These are phyloP conservation scores for Macrophomina phaseolina DNA, from an alignment of 2,329 filamentous ascomycete genomes.

Conservation along the genomic window DNA sequence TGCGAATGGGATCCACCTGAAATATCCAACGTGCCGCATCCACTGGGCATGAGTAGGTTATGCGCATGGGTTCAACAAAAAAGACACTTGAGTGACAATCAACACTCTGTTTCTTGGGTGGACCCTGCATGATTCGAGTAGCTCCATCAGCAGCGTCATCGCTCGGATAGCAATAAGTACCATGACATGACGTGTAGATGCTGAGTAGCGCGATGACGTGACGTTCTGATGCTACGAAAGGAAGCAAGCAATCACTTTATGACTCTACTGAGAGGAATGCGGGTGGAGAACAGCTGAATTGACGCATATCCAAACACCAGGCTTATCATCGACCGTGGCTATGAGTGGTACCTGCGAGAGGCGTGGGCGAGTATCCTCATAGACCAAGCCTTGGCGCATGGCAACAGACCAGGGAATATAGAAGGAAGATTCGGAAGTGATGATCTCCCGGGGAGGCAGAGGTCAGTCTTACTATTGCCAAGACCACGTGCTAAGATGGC, in stretches of 20 bases:
- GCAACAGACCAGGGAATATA: background rate
- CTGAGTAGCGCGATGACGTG: background rate
- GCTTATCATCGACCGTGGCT: background rate
- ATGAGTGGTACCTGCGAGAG: background rate
- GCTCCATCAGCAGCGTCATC: background rate
- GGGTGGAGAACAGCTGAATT: background rate
- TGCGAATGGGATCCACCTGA: background rate
- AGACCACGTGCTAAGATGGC: background rate
- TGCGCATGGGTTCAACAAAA: slow-evolving; percentile 1
- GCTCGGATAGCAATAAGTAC: background rate
- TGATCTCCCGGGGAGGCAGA: slow-evolving; percentile 1
- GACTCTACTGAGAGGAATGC: background rate
- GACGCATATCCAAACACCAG: background rate
- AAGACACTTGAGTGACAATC: background rate
- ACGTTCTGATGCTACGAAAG: background rate
- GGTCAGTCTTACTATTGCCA: background rate
- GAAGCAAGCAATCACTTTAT: background rate
- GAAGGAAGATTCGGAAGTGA: background rate
- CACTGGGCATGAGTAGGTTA: background rate
- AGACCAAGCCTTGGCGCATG: background rate
- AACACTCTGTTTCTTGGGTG: slow-evolving; percentile 2
- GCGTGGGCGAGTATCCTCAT: background rate
- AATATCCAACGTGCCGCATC: background rate
- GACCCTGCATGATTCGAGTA: background rate
- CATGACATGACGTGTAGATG: background rate